phyloP scores from a whole-genome alignment of 164 flowering plant species.

The Stephania japonica region DNA sequence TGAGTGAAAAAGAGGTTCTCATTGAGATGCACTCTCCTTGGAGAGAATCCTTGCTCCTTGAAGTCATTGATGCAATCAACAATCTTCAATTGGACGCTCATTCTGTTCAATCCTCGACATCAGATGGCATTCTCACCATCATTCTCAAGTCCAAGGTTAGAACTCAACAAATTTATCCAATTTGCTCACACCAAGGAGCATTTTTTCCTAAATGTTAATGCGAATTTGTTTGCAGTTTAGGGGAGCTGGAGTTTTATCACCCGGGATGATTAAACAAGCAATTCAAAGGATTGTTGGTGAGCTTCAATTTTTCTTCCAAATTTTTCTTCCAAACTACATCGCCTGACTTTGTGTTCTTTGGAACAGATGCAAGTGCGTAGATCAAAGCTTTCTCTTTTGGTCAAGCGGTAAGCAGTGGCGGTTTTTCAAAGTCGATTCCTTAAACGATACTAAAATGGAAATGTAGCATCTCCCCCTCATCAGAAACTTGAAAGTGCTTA shows the following conservation, averaged over 20 bases:
- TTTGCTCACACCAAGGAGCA: neutral
- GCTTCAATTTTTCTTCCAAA: neutral
- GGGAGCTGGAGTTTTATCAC: conserved; percentile 48
- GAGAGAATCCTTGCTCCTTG: conserved; percentile 64
- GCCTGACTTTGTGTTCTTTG: no score
- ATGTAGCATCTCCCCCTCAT: neutral
- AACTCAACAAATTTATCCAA: neutral
- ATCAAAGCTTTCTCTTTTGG: neutral
- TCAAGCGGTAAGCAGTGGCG: neutral
- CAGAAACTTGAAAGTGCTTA: neutral
- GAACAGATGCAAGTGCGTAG: neutral
- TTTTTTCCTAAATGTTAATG: neutral
- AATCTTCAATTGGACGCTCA: conserved; percentile 56
- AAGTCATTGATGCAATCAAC: conserved; percentile 58
- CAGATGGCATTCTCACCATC: conserved; percentile 49
- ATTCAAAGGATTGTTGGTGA: conserved; percentile 38
- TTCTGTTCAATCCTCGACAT: conserved; percentile 57
- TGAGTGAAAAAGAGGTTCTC: conserved; percentile 41
- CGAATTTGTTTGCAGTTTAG: conserved; percentile 43
- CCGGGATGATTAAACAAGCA: conserved; percentile 57
- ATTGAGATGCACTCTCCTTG: conserved; percentile 65
- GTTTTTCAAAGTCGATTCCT: neutral
- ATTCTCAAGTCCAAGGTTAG: conserved; percentile 68
- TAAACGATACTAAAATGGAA: neutral
- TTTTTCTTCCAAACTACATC: neutral